Percentiles rank a stretch among this genome's conserved stretches.
Evolutionary conservation across 495 filamentous ascomycete genomes (phyloP).

Genomic region (Penicillium longicatenatum): DNA sequence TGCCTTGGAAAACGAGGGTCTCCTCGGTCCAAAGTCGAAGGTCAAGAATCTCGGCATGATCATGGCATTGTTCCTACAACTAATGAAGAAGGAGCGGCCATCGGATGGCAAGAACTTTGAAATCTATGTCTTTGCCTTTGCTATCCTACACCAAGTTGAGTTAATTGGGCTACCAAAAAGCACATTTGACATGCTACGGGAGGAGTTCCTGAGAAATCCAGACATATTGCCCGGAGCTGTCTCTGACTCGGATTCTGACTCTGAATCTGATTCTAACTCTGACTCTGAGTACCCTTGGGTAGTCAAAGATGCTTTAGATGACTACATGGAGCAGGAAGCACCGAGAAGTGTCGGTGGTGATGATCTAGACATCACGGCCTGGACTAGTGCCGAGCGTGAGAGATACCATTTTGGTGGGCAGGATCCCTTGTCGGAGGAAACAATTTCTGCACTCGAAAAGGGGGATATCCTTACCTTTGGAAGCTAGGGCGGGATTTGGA

Average conservation of each 20-base stretch:
- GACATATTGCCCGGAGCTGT: neutral
- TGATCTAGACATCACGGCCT: neutral
- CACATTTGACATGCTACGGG: neutral
- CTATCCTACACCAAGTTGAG: neutral
- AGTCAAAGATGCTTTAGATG: neutral
- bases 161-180: neutral
- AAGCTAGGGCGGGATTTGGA: neutral
- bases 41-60: constrained; percentile 37
- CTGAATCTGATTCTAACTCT: too few relatives aligned
- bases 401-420: neutral
- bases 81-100: neutral
- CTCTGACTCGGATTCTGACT: too few relatives aligned
- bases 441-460: neutral
- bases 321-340: neutral
- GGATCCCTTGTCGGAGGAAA: neutral
- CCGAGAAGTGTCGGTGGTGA: neutral
- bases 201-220: neutral
- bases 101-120: neutral
- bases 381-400: neutral
- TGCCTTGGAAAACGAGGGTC: constrained; percentile 23
- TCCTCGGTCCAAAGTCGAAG: constrained; percentile 32
- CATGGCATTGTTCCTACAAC: constrained; percentile 18
- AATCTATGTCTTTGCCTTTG: neutral
- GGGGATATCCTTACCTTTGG: neutral
- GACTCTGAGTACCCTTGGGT: neutral